These are phyloP conservation scores for Wallacemonas sp. DNA, from an alignment of 208 protist genomes.

Conservation along the genomic window DNA sequence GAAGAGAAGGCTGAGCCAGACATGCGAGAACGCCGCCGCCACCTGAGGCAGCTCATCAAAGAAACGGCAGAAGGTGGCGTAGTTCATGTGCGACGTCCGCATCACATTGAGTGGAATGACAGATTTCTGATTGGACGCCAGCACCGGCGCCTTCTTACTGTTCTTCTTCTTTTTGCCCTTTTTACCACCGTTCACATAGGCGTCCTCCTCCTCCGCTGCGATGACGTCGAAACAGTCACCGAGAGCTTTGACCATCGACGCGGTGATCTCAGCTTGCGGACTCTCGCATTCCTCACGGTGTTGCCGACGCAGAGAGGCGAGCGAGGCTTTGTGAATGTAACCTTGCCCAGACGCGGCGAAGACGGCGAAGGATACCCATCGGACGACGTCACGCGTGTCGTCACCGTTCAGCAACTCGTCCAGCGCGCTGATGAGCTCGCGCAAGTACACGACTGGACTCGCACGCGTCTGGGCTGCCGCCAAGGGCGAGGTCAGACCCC, in stretches of 20 bases:
- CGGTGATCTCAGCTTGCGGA: slow-evolving; percentile 28
- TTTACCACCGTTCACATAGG: slow-evolving; percentile 44
- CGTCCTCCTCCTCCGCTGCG: slow-evolving; percentile 61
- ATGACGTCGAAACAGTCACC: slow-evolving; percentile 58
- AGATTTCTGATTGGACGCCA: slow-evolving; percentile 59
- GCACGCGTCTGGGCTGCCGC: slow-evolving; percentile 15
- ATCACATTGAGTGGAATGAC: slow-evolving; percentile 68
- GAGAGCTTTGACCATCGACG: slow-evolving; percentile 68
- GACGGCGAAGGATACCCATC: slow-evolving; percentile 64
- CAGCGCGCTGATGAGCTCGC: slow-evolving; percentile 63
- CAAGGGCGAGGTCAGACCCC: neutral
- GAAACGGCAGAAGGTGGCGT: slow-evolving; percentile 48
- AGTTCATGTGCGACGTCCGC: slow-evolving; percentile 70
- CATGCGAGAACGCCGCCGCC: slow-evolving; percentile 61
- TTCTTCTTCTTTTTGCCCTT: slow-evolving; percentile 47
- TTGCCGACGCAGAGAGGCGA: slow-evolving; percentile 32
- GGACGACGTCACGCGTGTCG: slow-evolving; percentile 51
- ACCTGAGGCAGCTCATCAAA: slow-evolving; percentile 75
- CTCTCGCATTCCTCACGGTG: slow-evolving; percentile 37
- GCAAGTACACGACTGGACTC: slow-evolving; percentile 22
- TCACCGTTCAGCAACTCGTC: slow-evolving; percentile 63
- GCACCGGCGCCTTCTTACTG: slow-evolving; percentile 22
- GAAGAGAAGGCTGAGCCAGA: slow-evolving; percentile 68
- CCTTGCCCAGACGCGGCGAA: slow-evolving; percentile 52
- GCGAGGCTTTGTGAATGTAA: slow-evolving; percentile 74